These are phyloP conservation scores for Dendrostoma leiphaemia DNA, from an alignment of 2,329 filamentous ascomycete species.

Conservation along the genomic window DNA sequence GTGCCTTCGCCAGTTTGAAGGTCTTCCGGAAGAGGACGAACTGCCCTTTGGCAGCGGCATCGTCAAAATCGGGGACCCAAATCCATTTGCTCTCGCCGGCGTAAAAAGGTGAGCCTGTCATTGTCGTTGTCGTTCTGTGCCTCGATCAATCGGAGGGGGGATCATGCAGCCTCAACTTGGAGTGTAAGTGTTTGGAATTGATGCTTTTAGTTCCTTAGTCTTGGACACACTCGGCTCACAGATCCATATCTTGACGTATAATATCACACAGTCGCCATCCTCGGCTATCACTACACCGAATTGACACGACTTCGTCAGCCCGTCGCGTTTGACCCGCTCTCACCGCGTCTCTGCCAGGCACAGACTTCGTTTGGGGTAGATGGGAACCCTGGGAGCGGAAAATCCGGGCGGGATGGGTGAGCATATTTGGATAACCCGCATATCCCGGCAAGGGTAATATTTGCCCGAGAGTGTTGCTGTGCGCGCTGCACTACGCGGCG, in stretches of 20 bases:
- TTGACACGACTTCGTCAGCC: neutral
- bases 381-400: neutral
- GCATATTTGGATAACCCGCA: neutral
- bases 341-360: no score
- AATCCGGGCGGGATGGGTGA: neutral
- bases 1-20: neutral
- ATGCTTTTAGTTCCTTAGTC: no score
- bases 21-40: conserved; percentile 9
- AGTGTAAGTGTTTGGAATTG: no score
- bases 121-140: neutral
- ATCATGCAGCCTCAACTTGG: no score
- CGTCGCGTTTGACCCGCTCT: no score
- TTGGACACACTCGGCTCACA: no score
- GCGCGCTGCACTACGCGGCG: no score
- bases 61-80: conserved; percentile 3
- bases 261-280: neutral
- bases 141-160: no score
- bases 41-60: conserved; percentile 6
- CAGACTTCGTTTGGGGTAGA: no score
- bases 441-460: no score
- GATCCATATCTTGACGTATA: no score
- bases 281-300: neutral
- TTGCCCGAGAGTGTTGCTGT: no score
- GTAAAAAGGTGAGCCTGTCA: neutral
- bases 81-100: conserved; percentile 1